Evolutionary conservation across 805 yeast species (phyloP), one percentile per base, ranked within the genome.

Genomic region (Starmerella etchellsii): DNA sequence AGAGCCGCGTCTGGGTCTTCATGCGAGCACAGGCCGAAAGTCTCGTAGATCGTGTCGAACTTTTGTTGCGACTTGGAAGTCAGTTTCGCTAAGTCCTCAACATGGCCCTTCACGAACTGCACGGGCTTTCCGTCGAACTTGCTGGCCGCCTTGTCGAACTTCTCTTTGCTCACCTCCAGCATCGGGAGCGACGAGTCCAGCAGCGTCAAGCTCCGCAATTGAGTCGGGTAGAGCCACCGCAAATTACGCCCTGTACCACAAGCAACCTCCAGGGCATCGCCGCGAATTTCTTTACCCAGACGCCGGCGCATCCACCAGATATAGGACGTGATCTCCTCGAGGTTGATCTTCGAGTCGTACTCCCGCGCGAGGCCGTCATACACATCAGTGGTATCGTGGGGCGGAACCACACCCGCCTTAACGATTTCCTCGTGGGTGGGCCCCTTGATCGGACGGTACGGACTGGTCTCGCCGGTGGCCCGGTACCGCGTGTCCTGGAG

Each of bases 211-310:
- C 95, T 80, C 36, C 70, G 68, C 24, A 88, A 63, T 22, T 65
- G 57, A 1, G 71, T 67, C 18, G 76, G 71, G 39, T 77, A 70
- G 51, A 84, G 61, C 56, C 78, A 87, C 36, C 78, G 76, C 42
- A 88, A 71, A 57, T 91, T 91, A 60, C 97, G 71, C 6, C 98
- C 97, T 0, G 98, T 91, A 43, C 98, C 98, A 56, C 94, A 82
- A 0, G 96, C 79, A 10, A 88, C 91, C 60, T 91, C 98, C 42
- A 91, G 64, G 2, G 85, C 95, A 56, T 91, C 95, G 19, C 98
- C 98, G 43, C 67, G 64, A 37, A 78, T 71, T 46, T 80, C 81
- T 28, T 66, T 71, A 85, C 81, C 81, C 34, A 81, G 59, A 81
- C 91, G 78, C 52, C 75, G 76, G 53, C 95, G 69, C 61, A 81